Percentiles rank a stretch among this genome's conserved stretches.
Conservation (phyloP, 2,329 filamentous ascomycete genomes). For the Ceratocystis destructans region DNA sequence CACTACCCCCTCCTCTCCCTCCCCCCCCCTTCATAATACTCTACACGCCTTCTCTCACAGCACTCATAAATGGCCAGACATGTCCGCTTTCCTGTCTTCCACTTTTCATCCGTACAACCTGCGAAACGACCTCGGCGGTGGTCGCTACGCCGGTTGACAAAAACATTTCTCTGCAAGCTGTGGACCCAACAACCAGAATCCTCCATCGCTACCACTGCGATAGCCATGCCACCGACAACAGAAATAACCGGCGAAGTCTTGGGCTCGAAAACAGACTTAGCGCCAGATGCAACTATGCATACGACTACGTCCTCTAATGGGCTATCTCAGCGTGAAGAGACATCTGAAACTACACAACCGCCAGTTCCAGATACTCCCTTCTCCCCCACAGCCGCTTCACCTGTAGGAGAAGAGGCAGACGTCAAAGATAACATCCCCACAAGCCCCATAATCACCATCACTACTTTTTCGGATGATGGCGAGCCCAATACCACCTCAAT, state of each 20-base stretch:
- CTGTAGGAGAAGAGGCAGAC: not conserved
- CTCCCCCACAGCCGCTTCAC: not conserved
- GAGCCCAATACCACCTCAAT: not conserved
- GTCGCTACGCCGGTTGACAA: conserved; percentile 2
- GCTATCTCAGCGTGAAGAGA: not conserved
- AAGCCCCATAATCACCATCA: not conserved
- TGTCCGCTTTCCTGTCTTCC: not conserved
- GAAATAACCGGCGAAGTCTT: not conserved
- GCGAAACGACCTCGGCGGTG: not conserved
- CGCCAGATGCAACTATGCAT: not conserved
- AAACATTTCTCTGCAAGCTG: not conserved
- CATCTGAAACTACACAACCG: not conserved
- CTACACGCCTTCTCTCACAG: not conserved
- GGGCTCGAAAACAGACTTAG: not conserved
- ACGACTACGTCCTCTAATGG: not conserved
- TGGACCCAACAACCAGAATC: not conserved
- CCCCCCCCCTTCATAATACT: not conserved
- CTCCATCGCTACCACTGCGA: not conserved
- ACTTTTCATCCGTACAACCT: not conserved
- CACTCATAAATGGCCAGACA: conserved; percentile 4
- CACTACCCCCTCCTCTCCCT: not conserved
- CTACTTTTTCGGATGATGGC: not conserved
- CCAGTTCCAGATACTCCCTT: not conserved
- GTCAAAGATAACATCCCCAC: not conserved
- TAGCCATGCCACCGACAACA: not conserved